Evolutionary conservation across 441 rosid genomes (phyloP).

Genomic region (Pelargonium exstipulatum): DNA sequence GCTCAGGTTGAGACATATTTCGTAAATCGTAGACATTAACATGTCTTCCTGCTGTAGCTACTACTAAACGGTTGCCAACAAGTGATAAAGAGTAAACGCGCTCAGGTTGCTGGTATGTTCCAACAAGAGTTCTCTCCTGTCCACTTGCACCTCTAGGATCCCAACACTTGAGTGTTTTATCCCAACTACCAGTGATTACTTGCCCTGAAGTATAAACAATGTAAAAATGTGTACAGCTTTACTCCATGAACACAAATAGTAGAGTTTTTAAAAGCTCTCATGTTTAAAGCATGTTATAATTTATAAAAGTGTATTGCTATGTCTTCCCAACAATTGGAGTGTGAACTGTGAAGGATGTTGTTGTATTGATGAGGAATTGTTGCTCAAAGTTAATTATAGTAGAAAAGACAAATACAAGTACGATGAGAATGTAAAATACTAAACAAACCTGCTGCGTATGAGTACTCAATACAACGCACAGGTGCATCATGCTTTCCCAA

Average conservation of each 20-base stretch:
- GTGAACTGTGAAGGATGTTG: neutral
- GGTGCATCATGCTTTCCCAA: slow-evolving; percentile 87
- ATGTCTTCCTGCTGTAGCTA: slow-evolving; percentile 90
- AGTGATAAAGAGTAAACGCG: slow-evolving; percentile 89
- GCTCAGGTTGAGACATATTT: slow-evolving; percentile 98
- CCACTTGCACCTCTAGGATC: slow-evolving; percentile 98
- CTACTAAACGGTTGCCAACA: slow-evolving; percentile 84
- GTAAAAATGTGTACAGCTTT: no score
- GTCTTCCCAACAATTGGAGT: neutral
- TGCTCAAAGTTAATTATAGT: slow-evolving; percentile 2
- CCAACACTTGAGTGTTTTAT: slow-evolving; percentile 89
- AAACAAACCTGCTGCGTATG: slow-evolving; percentile 82
- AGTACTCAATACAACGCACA: slow-evolving; percentile 90
- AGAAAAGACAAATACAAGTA: slow-evolving; percentile 6
- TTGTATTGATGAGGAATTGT: neutral
- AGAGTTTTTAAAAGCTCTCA: no score
- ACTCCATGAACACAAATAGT: no score
- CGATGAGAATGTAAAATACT: neutral
- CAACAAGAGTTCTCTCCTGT: slow-evolving; percentile 76
- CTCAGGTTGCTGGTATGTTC: slow-evolving; percentile 83
- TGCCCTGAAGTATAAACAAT: slow-evolving; percentile 44
- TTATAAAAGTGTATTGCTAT: neutral
- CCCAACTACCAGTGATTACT: slow-evolving; percentile 96
- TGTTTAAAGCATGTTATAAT: neutral
- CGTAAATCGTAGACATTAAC: slow-evolving; percentile 89